phyloP scores from a whole-genome alignment of 2,329 filamentous ascomycete genomes.

The Xylaria sp. region DNA sequence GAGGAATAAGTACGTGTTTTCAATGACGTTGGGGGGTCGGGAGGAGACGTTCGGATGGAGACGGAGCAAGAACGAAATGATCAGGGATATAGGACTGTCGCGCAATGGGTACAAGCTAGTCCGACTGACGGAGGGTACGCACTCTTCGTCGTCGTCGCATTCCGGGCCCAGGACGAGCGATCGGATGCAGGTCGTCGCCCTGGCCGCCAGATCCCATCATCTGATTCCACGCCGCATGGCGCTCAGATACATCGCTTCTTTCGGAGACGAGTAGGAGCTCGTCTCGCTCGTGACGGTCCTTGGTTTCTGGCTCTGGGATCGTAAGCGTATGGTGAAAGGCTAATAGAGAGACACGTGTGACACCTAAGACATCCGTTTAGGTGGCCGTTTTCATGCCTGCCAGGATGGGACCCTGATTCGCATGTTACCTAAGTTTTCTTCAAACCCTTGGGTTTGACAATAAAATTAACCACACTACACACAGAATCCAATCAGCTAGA shows the following conservation, averaged over 20 bases:
- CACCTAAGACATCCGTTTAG: slow-evolving; percentile 24
- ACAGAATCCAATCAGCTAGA: neutral
- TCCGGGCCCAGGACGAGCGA: slow-evolving; percentile 23
- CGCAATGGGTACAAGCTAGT: slow-evolving; percentile 28
- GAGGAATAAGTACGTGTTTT: slow-evolving; percentile 30
- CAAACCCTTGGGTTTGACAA: slow-evolving; percentile 13
- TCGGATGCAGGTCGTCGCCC: slow-evolving; percentile 28
- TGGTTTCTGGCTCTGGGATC: slow-evolving; percentile 28
- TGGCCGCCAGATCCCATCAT: slow-evolving; percentile 17
- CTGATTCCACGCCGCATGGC: slow-evolving; percentile 12
- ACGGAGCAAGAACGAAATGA: slow-evolving; percentile 22
- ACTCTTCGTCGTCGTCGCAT: neutral
- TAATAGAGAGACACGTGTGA: slow-evolving; percentile 15
- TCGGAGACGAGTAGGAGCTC: slow-evolving; percentile 31
- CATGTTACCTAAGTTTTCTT: slow-evolving; percentile 27
- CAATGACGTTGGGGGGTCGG: slow-evolving; percentile 18
- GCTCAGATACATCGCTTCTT: slow-evolving; percentile 11
- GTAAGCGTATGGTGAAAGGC: slow-evolving; percentile 24
- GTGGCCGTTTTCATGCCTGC: neutral
- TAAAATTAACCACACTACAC: slow-evolving; percentile 13
- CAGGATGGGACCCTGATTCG: slow-evolving; percentile 6
- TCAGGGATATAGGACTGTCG: slow-evolving; percentile 26
- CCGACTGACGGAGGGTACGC: slow-evolving; percentile 14
- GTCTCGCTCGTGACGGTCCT: slow-evolving; percentile 28
- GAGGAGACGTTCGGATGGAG: slow-evolving; percentile 32